Percentiles rank a stretch among this genome's conserved stretches.
Conservation (phyloP, 768 basidiomycete species). For the Termitomyces sp. region DNA sequence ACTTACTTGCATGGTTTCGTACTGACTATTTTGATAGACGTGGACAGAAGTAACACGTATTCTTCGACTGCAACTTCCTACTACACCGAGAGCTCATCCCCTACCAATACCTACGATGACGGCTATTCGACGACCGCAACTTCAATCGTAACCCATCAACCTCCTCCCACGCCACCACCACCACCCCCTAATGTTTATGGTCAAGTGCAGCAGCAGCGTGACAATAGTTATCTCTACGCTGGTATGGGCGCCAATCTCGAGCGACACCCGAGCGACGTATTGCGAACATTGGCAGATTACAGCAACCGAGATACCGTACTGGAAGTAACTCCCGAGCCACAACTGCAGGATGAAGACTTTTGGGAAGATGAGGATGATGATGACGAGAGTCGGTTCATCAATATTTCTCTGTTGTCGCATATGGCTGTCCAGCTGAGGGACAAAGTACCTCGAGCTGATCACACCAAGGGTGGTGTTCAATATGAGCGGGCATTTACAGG, state of each 20-base stretch:
- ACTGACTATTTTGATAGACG: background rate
- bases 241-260: constrained; percentile 16
- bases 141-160: constrained; percentile 1
- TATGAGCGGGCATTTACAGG: constrained; percentile 92
- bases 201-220: background rate
- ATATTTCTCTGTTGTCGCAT: constrained; percentile 83
- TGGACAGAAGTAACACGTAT: constrained; percentile 11
- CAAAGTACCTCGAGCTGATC: constrained; percentile 81
- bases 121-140: constrained; percentile 4
- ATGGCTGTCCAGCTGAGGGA: constrained; percentile 88
- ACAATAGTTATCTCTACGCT: constrained; percentile 4
- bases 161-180: constrained; percentile 2
- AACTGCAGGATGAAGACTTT: constrained; percentile 33
- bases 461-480: constrained; percentile 91
- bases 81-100: constrained; percentile 4
- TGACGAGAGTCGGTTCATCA: constrained; percentile 75
- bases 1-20: background rate
- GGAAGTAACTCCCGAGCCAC: constrained; percentile 20
- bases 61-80: constrained; percentile 13
- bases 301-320: constrained; percentile 6
- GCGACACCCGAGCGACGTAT: constrained; percentile 34
- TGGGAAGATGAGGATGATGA: constrained; percentile 68
- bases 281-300: constrained; percentile 32
- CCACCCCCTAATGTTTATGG: constrained; percentile 1
- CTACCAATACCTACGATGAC: constrained; percentile 1